A percentile compares a stretch with the other conserved stretches of the same genome.
phyloP scores from a whole-genome alignment of 768 basidiomycete genomes.

The Tylopilus rubrobrunneus region DNA sequence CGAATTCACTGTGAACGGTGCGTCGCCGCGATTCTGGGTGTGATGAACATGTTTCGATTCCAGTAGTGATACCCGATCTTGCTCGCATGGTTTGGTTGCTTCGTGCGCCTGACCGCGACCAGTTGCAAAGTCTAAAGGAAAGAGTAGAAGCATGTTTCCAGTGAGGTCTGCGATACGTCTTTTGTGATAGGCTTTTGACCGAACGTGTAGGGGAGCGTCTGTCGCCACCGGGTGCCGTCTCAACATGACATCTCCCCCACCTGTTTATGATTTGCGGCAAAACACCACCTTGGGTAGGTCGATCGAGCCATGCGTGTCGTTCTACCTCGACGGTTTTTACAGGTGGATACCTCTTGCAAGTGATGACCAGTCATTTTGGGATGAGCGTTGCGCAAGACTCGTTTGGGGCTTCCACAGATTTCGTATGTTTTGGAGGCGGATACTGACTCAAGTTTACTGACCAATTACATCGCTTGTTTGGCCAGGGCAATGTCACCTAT shows the following conservation, averaged over 20 bases:
- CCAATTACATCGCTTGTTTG: constrained; percentile 8
- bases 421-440: constrained; percentile 46
- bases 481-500: constrained; percentile 71
- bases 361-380: constrained; percentile 43
- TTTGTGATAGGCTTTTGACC: constrained; percentile 5
- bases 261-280: constrained; percentile 49
- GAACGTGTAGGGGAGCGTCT: constrained; percentile 56
- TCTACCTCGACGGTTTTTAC: constrained; percentile 2
- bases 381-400: constrained; percentile 33
- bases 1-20: no score
- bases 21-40: neutral
- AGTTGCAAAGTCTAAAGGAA: constrained; percentile 49
- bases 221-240: constrained; percentile 57
- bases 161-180: constrained; percentile 40
- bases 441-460: neutral
- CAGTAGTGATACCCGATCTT: constrained; percentile 78
- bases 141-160: constrained; percentile 68
- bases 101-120: constrained; percentile 60
- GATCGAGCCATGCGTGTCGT: neutral
- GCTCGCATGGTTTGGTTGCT: constrained; percentile 70
- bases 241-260: constrained; percentile 43
- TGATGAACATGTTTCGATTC: neutral
- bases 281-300: constrained; percentile 51
- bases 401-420: constrained; percentile 68
- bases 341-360: constrained; percentile 53